Conservation (phyloP, 177 flowering plant genomes). For the Vitis hybrid region DNA sequence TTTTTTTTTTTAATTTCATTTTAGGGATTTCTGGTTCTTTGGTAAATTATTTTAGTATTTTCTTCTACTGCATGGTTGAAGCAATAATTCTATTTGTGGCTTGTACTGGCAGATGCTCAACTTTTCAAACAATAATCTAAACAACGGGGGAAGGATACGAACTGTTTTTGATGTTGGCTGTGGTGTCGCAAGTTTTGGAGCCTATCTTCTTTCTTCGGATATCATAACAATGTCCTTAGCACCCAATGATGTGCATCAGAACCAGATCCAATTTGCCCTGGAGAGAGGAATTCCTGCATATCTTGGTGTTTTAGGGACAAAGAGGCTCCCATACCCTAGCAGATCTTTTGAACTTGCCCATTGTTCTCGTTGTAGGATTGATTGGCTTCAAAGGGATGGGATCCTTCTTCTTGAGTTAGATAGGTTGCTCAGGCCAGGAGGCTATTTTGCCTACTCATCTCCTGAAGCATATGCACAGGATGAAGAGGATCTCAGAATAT, state of each 20-base stretch:
- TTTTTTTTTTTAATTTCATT: neutral
- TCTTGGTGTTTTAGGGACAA: conserved; percentile 55
- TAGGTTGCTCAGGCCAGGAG: conserved; percentile 51
- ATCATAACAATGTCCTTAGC: conserved; percentile 55
- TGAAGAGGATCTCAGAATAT: conserved; percentile 49
- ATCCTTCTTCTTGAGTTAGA: conserved; percentile 55
- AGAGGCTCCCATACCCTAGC: conserved; percentile 59
- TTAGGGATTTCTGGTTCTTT: neutral
- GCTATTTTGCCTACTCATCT: conserved; percentile 56
- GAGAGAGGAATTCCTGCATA: conserved; percentile 63
- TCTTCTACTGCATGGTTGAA: neutral
- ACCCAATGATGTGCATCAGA: conserved; percentile 61
- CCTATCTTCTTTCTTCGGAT: conserved; percentile 43
- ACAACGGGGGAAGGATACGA: conserved; percentile 41
- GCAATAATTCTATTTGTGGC: conserved; percentile 10
- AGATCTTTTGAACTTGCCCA: conserved; percentile 62
- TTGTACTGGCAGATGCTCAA: conserved; percentile 44
- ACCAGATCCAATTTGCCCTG: conserved; percentile 57
- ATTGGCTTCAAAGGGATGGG: conserved; percentile 58
- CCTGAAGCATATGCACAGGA: conserved; percentile 62
- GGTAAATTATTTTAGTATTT: neutral
- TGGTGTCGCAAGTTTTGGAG: conserved; percentile 59
- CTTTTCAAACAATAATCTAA: conserved; percentile 35
- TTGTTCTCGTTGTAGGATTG: conserved; percentile 59
- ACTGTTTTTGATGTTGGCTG: conserved; percentile 57